Percentiles rank a stretch among this genome's conserved stretches.
phyloP scores from a whole-genome alignment of 139 green algal genomes.

The Micromonas pusilla region DNA sequence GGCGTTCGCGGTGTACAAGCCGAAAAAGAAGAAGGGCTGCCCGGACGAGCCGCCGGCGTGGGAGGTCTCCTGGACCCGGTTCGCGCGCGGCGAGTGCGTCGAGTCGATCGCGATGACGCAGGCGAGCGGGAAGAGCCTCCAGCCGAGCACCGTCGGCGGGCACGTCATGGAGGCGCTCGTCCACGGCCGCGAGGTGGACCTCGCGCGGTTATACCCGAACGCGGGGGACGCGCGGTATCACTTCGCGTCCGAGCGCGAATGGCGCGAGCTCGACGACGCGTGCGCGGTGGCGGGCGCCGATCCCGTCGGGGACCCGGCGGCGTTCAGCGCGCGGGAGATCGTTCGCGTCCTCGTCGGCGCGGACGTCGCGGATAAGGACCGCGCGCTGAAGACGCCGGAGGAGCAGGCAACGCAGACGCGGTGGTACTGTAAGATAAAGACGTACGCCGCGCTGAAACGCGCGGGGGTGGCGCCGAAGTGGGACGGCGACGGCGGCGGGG shows the following conservation, averaged over 20 bases:
- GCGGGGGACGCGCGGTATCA: too few relatives aligned
- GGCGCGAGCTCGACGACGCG: too few relatives aligned
- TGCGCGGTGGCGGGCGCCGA: too few relatives aligned
- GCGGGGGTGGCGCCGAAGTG: too few relatives aligned
- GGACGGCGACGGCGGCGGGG: too few relatives aligned
- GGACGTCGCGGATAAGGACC: not conserved
- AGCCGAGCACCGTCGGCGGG: not conserved
- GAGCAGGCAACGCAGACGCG: not conserved
- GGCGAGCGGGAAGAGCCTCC: not conserved
- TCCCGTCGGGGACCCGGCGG: too few relatives aligned
- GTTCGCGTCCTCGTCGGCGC: too few relatives aligned
- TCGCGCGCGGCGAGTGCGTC: not conserved
- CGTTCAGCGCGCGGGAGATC: too few relatives aligned
- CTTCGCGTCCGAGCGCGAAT: too few relatives aligned
- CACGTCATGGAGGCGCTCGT: constrained; percentile 4
- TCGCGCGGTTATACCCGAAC: not conserved
- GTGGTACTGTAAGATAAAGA: not conserved
- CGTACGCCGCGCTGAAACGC: not conserved
- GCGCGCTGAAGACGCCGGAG: not conserved
- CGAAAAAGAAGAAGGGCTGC: not conserved
- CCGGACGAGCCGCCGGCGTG: not conserved
- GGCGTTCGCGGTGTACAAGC: constrained; percentile 13
- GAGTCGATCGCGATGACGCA: constrained; percentile 18
- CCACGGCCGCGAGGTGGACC: not conserved
- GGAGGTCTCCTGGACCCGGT: constrained; percentile 4